Base-by-base conservation (phyloP, 257 asterid species). In the Scutellaria barbata region DNA sequence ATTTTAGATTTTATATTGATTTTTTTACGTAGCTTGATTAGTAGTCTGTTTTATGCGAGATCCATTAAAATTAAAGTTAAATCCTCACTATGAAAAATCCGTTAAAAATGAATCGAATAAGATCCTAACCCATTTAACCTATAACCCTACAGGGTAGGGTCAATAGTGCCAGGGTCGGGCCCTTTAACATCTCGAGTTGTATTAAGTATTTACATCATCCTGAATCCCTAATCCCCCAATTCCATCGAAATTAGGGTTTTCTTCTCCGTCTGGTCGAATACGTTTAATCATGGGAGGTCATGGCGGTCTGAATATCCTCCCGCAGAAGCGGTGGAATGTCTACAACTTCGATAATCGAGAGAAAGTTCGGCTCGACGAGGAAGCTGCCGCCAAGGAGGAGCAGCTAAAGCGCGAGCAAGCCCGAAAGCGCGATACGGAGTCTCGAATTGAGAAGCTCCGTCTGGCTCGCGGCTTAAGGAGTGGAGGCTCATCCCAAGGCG, bases 311-410 rank as follows among this genome's bases (percentile, higher is more conserved):
- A 94, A 91, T 73, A 94, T 94, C 81, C 96, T 94, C 10, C 99
- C 99, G 10, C 99, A 94, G 74, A 94, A 91, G 80, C 88, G 94
- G 56, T 94, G 99, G 99, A 94, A 91, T 47, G 99, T 94, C 3
- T 94, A 91, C 96, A 91, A 91, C 76, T 91, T 33, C 84, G 99
- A 94, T 0, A 94, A 94, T 68, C 92, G 99, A 11, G 99, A 94
- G 78, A 94, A 89, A 70, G 99, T 94, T 72, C 83, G 85, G 9
- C 89, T 50, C 9, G 99, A 94, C 74, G 97, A 94, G 80, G 96
- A 91, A 81, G 95, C 92, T 55, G 98, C 98, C 22, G 96, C 96
- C 54, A 89, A 83, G 79, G 96, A 94, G 46, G 99, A 94, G 83
- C 97, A 91, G 79, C 54, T 91, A 76, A 85, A 88, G 77, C 97